Evolutionary conservation across 345 rosid species (phyloP).

Genomic region (Odontarrhena argentea): DNA sequence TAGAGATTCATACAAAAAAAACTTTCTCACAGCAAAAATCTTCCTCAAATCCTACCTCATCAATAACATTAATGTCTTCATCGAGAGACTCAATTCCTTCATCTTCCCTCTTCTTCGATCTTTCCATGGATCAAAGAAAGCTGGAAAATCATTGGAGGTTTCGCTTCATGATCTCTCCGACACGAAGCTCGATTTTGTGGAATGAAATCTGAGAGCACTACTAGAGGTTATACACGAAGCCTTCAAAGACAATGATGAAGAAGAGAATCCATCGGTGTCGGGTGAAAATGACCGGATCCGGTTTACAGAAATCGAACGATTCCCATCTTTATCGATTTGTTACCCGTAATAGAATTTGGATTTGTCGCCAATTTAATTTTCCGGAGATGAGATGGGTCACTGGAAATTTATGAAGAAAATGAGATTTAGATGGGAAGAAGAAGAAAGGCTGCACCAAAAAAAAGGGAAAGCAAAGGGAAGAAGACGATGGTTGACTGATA

Average conservation of each 20-base stretch:
- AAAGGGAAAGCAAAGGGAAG: too few relatives aligned
- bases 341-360: conserved; percentile 67
- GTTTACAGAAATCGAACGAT: conserved; percentile 33
- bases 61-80: too few relatives aligned
- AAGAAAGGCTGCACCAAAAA: too few relatives aligned
- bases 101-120: too few relatives aligned
- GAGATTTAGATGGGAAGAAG: conserved; percentile 69
- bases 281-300: conserved; percentile 33
- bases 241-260: conserved; percentile 39
- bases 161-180: conserved; percentile 16
- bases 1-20: too few relatives aligned
- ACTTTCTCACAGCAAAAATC: too few relatives aligned
- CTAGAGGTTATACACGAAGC: conserved; percentile 79
- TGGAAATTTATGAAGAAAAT: conserved; percentile 51
- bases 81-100: too few relatives aligned
- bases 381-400: conserved; percentile 37
- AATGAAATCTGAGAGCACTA: conserved; percentile 82
- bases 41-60: too few relatives aligned
- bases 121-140: too few relatives aligned
- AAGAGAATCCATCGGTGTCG: conserved; percentile 3
- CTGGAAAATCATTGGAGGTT: too few relatives aligned
- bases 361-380: conserved; percentile 46
- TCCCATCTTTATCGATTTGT: conserved; percentile 57
- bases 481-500: too few relatives aligned
- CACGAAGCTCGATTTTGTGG: conserved; percentile 48